phyloP scores from a whole-genome alignment of 148 eudicot species.

The Vaccinium darrowii region DNA sequence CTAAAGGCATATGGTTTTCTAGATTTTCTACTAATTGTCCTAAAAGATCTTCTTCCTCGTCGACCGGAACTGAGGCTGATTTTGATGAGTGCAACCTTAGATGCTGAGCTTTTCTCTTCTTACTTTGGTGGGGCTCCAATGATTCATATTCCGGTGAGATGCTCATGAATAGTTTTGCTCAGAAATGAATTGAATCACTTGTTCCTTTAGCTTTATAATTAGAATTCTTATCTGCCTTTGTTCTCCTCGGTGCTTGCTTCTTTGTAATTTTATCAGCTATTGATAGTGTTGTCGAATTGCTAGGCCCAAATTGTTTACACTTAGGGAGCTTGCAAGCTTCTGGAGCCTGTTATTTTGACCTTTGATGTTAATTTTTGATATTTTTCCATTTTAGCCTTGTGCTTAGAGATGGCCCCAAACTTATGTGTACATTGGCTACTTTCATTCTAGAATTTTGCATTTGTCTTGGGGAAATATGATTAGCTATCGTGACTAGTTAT shows the following conservation, averaged over 20 bases:
- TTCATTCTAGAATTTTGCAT: neutral
- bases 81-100: conserved; percentile 98
- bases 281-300: neutral
- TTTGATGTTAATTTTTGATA: neutral
- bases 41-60: conserved; percentile 87
- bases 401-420: neutral
- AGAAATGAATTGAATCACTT: conserved; percentile 7
- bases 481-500: neutral
- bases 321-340: conserved; percentile 8
- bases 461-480: neutral
- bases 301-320: neutral
- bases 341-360: neutral
- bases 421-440: neutral
- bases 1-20: conserved; percentile 21
- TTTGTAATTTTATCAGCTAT: neutral
- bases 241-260: conserved; percentile 2
- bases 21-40: conserved; percentile 95
- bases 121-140: conserved; percentile 81
- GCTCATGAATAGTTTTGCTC: neutral
- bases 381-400: neutral
- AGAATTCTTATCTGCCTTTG: neutral
- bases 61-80: conserved; percentile 86
- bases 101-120: conserved; percentile 89
- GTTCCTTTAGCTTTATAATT: neutral
- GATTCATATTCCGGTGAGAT: conserved; percentile 76